Conservation (phyloP, 768 basidiomycete genomes). For the Amanita molliuscula region DNA sequence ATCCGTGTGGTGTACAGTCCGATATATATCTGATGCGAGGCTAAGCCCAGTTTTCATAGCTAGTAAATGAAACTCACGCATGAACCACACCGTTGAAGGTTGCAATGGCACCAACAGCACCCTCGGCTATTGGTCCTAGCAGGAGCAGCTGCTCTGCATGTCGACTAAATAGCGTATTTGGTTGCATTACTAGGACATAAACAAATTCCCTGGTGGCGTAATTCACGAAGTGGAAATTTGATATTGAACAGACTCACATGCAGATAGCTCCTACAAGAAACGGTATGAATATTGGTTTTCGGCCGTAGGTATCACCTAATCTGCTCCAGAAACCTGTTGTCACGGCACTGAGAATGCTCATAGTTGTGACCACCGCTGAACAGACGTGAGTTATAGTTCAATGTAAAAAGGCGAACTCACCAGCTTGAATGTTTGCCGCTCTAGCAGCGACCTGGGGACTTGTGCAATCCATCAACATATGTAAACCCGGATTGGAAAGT, state of each 20-base stretch:
- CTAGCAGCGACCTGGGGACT: slow-evolving; percentile 52
- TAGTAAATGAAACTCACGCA: slow-evolving; percentile 34
- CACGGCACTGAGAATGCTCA: slow-evolving; percentile 71
- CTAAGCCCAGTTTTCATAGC: slow-evolving; percentile 10
- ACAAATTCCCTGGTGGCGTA: slow-evolving; percentile 50
- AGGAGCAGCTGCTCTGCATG: slow-evolving; percentile 68
- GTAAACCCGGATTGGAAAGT: slow-evolving; percentile 5
- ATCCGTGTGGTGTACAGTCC: slow-evolving; percentile 42
- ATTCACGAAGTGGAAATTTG: slow-evolving; percentile 1
- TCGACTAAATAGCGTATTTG: slow-evolving; percentile 30
- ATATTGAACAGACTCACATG: slow-evolving; percentile 40
- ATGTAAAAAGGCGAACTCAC: slow-evolving; percentile 18
- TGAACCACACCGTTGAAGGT: slow-evolving; percentile 57
- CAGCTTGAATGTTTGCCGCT: slow-evolving; percentile 65
- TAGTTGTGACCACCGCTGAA: slow-evolving; percentile 57
- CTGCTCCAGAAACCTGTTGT: slow-evolving; percentile 86
- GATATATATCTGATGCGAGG: slow-evolving; percentile 38
- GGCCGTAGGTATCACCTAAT: slow-evolving; percentile 64
- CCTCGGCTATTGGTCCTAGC: slow-evolving; percentile 71
- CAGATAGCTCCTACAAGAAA: slow-evolving; percentile 60
- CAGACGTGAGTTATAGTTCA: slow-evolving; percentile 3
- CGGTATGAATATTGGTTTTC: slow-evolving; percentile 62
- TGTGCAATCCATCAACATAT: slow-evolving; percentile 18
- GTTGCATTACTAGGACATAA: slow-evolving; percentile 70
- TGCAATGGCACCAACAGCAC: slow-evolving; percentile 62